phyloP scores from a whole-genome alignment of 495 filamentous ascomycete species.

The Trichoderma asperelloides region DNA sequence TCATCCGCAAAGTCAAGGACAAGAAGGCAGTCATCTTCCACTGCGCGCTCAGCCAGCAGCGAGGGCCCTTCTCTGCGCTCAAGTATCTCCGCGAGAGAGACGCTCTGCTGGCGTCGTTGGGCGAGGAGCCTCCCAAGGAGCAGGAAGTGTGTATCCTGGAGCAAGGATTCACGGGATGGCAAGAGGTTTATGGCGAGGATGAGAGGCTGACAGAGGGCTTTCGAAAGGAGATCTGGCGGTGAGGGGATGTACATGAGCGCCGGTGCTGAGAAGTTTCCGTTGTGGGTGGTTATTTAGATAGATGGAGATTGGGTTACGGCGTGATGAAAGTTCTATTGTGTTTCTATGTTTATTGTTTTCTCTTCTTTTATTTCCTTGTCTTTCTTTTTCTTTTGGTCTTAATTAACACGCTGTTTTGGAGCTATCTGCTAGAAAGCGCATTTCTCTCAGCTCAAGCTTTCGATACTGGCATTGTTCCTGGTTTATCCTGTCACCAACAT shows the following conservation, averaged over 20 bases:
- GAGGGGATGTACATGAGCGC: constrained; percentile 38
- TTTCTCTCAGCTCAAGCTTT: too few species aligned
- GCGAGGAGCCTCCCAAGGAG: constrained; percentile 20
- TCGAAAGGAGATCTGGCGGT: constrained; percentile 75
- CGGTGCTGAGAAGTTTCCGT: not conserved
- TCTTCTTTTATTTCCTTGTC: not conserved
- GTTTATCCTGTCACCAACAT: too few species aligned
- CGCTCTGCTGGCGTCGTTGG: constrained; percentile 24
- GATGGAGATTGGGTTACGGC: not conserved
- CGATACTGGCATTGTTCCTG: too few species aligned
- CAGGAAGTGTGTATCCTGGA: constrained; percentile 79
- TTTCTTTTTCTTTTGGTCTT: too few species aligned
- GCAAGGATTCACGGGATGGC: constrained; percentile 84
- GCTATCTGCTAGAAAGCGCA: too few species aligned
- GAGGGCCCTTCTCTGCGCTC: constrained; percentile 64
- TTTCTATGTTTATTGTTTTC: not conserved
- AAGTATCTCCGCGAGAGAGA: constrained; percentile 59
- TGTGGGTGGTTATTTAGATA: not conserved
- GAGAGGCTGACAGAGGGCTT: constrained; percentile 76
- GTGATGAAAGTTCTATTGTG: too few species aligned
- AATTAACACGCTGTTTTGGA: too few species aligned
- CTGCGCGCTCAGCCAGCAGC: constrained; percentile 86
- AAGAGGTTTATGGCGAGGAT: constrained; percentile 78
- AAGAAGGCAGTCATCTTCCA: constrained; percentile 88
- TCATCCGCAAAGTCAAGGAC: constrained; percentile 67